A percentile compares a stretch with the other conserved stretches of the same genome.
These are phyloP conservation scores for Asclepias syriaca DNA, from an alignment of 257 asterid species.

Conservation along the genomic window DNA sequence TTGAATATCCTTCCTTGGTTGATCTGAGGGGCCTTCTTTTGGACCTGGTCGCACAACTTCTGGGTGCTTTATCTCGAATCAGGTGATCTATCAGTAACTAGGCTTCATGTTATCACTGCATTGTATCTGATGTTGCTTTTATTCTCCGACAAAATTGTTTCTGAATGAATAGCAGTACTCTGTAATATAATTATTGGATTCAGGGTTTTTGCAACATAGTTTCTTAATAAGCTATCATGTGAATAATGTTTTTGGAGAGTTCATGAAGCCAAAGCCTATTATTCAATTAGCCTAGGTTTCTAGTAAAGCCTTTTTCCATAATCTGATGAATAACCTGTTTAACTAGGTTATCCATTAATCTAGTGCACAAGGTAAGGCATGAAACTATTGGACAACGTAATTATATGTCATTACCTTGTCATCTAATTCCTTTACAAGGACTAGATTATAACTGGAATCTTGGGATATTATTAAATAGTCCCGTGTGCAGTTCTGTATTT, in stretches of 20 bases:
- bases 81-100: constrained; percentile 39
- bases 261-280: background rate
- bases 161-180: background rate
- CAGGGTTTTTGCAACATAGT: background rate
- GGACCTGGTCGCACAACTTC: constrained; percentile 99
- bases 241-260: background rate
- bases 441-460: background rate
- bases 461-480: background rate
- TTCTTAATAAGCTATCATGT: background rate
- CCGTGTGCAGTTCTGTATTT: background rate
- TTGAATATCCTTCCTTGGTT: constrained; percentile 95
- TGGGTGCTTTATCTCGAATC: constrained; percentile 95
- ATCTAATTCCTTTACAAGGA: background rate
- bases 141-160: background rate
- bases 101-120: background rate
- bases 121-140: background rate
- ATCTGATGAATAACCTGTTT: background rate
- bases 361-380: background rate
- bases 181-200: background rate
- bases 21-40: constrained; percentile 98
- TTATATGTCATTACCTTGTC: background rate
- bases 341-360: background rate
- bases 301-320: background rate
- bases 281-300: background rate
- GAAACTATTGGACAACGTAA: background rate